Evolutionary conservation across 768 basidiomycete species (phyloP), one percentile per base, ranked within the genome.

Genomic region (Boletus bicolor): DNA sequence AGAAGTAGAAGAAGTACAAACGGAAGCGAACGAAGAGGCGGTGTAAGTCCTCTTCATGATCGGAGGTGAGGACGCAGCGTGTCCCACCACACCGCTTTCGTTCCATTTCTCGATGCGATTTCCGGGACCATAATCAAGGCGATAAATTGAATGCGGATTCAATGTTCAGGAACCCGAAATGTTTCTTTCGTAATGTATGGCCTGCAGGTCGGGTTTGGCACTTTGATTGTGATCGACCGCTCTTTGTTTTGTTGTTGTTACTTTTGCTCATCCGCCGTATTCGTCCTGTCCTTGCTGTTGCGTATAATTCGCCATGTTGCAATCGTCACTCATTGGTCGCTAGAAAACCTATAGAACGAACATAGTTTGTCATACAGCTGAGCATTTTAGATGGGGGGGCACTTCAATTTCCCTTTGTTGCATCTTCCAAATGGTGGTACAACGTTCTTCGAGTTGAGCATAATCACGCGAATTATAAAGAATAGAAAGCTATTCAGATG

Each of bases 11-110:
- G 49, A 60, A 44, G 61, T 7, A 28, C 38, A 3, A 47, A 32
- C 56, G 57, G 59, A 68, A 59, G 60, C 65, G 56, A 53, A 53
- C 52, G 19, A 50, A 11, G 57, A 56, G 44, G 65, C 64, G 7
- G 49, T 60, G 66, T 56, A 51, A 24, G 8, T 43, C 36, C 12
- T 32, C 56, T 42, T 46, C 26, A 44, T 53, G 54, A 57, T 62
- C 39, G 56, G 5, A 39, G 54, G 65, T 51, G 65, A 35, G 66
- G 65, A 54, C 8, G 26, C 41, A 54, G 65, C 66, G 39, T 66
- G 65, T 24, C 30, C 30, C 36, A 47, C 46, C 54, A 32, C 58
- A 37, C 43, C 44, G 19, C 38, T 46, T 32, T 19, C 19, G 10
- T 28, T 21, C 9, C 14, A 12, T 21, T 44, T 55, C 44, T 36